phyloP scores from a whole-genome alignment of 2,329 filamentous ascomycete species.

The Diaporthe australafricana region DNA sequence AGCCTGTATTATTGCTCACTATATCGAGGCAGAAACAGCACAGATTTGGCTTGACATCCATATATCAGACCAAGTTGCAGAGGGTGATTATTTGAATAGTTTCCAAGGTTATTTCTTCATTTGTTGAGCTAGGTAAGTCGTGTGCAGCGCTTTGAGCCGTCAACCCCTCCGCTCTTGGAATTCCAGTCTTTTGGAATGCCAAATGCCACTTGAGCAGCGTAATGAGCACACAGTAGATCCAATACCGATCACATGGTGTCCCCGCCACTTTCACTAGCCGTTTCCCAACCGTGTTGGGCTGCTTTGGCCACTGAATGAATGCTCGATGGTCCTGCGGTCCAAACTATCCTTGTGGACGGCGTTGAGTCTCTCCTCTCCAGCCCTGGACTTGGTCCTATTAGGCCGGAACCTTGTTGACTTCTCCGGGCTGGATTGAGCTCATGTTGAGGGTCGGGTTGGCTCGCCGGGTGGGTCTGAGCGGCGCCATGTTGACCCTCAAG shows the following conservation, averaged over 20 bases:
- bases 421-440: not conserved
- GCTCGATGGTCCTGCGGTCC: not conserved
- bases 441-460: not conserved
- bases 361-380: not conserved
- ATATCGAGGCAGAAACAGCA: too few species aligned
- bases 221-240: too few species aligned
- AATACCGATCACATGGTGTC: not conserved
- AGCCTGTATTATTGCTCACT: too few species aligned
- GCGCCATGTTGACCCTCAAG: not conserved
- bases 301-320: not conserved
- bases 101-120: too few species aligned
- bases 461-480: not conserved
- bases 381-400: not conserved
- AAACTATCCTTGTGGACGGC: not conserved
- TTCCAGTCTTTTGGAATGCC: not conserved
- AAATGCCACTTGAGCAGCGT: not conserved
- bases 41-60: too few species aligned
- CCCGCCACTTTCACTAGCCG: not conserved
- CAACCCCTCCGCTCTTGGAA: too few species aligned
- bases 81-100: too few species aligned
- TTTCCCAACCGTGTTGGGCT: not conserved
- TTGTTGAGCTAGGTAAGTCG: too few species aligned
- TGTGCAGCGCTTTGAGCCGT: too few species aligned
- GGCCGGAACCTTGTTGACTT: not conserved
- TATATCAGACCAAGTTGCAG: too few species aligned